Conservation (phyloP, 2,329 filamentous ascomycete genomes). For the Botrytis deweyae region DNA sequence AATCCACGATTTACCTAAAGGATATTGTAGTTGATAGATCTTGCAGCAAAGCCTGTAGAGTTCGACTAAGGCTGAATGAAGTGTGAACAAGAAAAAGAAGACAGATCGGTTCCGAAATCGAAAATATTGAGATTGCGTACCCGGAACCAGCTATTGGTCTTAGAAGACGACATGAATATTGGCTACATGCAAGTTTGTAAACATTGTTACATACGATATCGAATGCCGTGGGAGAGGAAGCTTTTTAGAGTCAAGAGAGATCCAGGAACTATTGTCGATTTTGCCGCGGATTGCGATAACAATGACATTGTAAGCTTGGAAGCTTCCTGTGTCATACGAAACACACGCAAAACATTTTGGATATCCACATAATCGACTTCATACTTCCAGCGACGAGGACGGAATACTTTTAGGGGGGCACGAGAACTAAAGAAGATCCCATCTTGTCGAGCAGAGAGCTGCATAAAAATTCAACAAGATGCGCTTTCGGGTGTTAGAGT, state of each 20-base stretch:
- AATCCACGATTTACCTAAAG: fast-evolving
- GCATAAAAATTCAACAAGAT: neutral
- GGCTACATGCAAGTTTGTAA: neutral
- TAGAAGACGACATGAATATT: neutral
- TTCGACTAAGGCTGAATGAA: neutral
- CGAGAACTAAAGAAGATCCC: neutral
- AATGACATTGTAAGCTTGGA: neutral
- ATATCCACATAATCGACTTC: neutral
- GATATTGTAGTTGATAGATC: neutral
- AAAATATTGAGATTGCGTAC: neutral
- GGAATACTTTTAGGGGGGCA: neutral
- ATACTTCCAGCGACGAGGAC: neutral
- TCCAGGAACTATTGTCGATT: neutral
- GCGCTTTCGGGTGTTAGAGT: neutral
- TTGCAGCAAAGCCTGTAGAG: neutral
- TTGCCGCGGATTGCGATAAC: neutral
- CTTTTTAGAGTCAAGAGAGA: neutral
- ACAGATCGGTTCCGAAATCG: neutral
- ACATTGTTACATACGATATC: neutral
- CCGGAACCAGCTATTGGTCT: neutral
- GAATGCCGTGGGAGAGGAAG: neutral
- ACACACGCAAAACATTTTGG: neutral
- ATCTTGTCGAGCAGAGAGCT: neutral
- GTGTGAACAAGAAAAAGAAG: neutral
- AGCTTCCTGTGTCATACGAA: neutral